Conservation (phyloP, 768 basidiomycete species). For the Mycena haematopus region DNA sequence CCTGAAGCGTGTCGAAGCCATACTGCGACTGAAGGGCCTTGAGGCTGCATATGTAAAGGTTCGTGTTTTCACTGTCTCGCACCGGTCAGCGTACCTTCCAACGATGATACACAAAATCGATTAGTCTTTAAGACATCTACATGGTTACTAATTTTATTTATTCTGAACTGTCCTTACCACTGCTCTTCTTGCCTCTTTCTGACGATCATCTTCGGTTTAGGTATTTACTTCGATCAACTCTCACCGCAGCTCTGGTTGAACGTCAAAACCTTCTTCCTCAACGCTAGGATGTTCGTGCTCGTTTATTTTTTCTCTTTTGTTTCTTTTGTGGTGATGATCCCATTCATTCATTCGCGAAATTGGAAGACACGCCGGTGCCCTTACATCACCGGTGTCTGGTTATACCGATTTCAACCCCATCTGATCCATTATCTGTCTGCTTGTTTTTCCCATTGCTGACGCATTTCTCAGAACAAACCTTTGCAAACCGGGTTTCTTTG, state of each 20-base stretch:
- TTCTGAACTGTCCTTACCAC: conserved; percentile 20
- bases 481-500: conserved; percentile 80
- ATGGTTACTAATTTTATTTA: conserved; percentile 66
- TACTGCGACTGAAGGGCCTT: conserved; percentile 81
- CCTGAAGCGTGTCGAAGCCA: conserved; percentile 82
- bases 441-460: conserved; percentile 15
- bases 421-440: conserved; percentile 46
- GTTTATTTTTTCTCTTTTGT: not conserved
- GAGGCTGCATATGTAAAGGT: conserved; percentile 79
- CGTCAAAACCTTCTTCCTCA: conserved; percentile 6
- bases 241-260: conserved; percentile 26
- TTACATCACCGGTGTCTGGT: conserved; percentile 70
- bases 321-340: conserved; percentile 53
- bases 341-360: conserved; percentile 71
- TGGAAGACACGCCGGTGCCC: conserved; percentile 62
- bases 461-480: conserved; percentile 53
- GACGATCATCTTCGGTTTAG: conserved; percentile 27
- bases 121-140: conserved; percentile 91
- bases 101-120: conserved; percentile 59
- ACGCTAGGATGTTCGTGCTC: conserved; percentile 47
- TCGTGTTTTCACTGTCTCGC: conserved; percentile 35
- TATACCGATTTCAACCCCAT: conserved; percentile 76
- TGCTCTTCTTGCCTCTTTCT: conserved; percentile 6
- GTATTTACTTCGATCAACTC: conserved; percentile 26
- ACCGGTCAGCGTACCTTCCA: conserved; percentile 52